A percentile compares a stretch with the other conserved stretches of the same genome.
Conservation (phyloP, 2,329 filamentous ascomycete species). For the Metarhizium robertsii region DNA sequence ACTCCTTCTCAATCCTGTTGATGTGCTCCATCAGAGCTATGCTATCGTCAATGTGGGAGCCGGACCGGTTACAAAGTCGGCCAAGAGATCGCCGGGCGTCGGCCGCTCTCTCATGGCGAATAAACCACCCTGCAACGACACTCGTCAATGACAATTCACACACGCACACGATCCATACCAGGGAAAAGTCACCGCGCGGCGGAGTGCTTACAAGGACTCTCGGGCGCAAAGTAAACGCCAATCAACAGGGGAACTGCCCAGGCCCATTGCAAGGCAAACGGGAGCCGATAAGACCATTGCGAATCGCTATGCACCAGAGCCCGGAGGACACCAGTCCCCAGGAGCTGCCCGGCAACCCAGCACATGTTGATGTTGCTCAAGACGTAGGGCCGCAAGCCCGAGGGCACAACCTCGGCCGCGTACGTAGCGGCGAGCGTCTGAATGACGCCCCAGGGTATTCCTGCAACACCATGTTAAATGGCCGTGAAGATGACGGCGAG, state of each 20-base stretch:
- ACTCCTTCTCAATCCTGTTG: constrained; percentile 30
- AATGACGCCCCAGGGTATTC: constrained; percentile 25
- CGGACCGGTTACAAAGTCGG: constrained; percentile 20
- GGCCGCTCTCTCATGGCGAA: background rate
- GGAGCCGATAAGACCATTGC: constrained; percentile 27
- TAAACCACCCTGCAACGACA: background rate
- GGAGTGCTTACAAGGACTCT: constrained; percentile 25
- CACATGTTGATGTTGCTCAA: constrained; percentile 32
- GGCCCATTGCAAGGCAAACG: constrained; percentile 32
- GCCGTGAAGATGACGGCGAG: background rate
- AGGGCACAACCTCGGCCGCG: constrained; percentile 27
- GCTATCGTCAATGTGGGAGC: constrained; percentile 32
- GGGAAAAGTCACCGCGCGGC: background rate
- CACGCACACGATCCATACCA: background rate
- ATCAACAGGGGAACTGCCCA: constrained; percentile 28
- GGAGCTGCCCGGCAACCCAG: constrained; percentile 31
- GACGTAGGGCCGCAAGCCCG: constrained; percentile 24
- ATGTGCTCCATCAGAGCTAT: constrained; percentile 31
- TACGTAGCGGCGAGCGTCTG: constrained; percentile 30
- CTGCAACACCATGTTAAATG: background rate
- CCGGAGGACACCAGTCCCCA: constrained; percentile 26
- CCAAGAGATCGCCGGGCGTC: background rate
- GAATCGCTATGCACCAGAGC: constrained; percentile 19
- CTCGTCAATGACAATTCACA: background rate
- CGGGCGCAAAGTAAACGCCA: constrained; percentile 26